These are phyloP conservation scores for Aspergillus fumigatiaffinis DNA, from an alignment of 2,329 filamentous ascomycete species.

Conservation along the genomic window DNA sequence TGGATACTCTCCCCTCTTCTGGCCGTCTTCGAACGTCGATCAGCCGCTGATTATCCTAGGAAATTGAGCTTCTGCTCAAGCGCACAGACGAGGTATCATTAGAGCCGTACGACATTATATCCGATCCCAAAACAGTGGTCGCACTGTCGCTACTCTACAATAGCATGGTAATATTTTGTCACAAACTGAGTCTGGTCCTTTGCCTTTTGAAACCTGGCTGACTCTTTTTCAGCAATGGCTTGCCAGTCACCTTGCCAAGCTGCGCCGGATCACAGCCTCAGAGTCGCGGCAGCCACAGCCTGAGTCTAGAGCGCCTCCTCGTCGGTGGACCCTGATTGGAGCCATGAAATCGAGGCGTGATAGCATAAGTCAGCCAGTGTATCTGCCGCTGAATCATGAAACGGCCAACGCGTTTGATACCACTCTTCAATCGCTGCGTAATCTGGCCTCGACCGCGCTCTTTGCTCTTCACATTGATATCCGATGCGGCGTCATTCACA, in stretches of 20 bases:
- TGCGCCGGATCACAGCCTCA: conserved; percentile 80
- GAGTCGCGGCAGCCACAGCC: conserved; percentile 42
- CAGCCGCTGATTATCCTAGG: conserved; percentile 34
- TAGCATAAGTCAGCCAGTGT: conserved; percentile 58
- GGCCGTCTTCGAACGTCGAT: neutral
- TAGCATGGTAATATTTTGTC: conserved; percentile 61
- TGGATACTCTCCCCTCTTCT: conserved; percentile 11
- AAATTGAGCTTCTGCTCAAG: conserved; percentile 52
- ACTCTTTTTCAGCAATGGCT: conserved; percentile 68
- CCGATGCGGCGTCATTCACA: conserved; percentile 78
- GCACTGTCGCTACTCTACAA: conserved; percentile 87
- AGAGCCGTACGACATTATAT: conserved; percentile 77
- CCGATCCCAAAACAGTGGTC: conserved; percentile 80
- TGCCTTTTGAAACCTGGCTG: conserved; percentile 6
- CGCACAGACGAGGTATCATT: conserved; percentile 58
- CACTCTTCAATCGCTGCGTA: conserved; percentile 76
- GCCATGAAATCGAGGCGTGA: conserved; percentile 57
- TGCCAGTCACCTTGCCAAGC: conserved; percentile 71
- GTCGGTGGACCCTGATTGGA: conserved; percentile 79
- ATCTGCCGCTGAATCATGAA: conserved; percentile 82
- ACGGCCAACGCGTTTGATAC: conserved; percentile 84
- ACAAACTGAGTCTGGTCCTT: neutral
- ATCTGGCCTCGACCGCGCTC: conserved; percentile 73
- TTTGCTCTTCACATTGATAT: conserved; percentile 86
- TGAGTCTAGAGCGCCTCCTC: conserved; percentile 52